These are phyloP conservation scores for Gloeopeniophorella convolvens DNA, from an alignment of 768 basidiomycete species.

Conservation along the genomic window DNA sequence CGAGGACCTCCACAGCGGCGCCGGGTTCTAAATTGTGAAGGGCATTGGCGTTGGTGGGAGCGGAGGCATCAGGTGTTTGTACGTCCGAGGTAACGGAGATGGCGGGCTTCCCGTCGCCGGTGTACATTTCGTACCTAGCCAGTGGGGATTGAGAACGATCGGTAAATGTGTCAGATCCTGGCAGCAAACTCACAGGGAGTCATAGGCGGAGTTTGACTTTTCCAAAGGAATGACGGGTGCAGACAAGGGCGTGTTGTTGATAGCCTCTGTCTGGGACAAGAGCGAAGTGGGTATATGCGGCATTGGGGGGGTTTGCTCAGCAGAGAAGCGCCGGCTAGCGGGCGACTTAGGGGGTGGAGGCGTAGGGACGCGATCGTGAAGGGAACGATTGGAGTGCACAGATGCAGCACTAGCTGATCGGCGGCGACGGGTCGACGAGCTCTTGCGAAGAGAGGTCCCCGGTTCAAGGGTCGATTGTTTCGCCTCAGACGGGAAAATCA, in stretches of 20 bases:
- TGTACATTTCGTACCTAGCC: slow-evolving; percentile 74
- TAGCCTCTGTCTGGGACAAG: slow-evolving; percentile 32
- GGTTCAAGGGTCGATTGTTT: slow-evolving; percentile 51
- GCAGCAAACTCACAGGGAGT: slow-evolving; percentile 59
- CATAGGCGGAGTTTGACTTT: slow-evolving; percentile 66
- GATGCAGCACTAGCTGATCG: slow-evolving; percentile 55
- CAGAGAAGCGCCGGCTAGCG: slow-evolving; percentile 53
- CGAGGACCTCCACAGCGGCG: slow-evolving; percentile 71
- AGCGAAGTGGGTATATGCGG: slow-evolving; percentile 55
- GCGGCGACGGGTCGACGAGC: slow-evolving; percentile 42
- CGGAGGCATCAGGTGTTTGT: slow-evolving; percentile 24
- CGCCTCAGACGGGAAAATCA: slow-evolving; percentile 70
- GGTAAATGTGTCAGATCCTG: slow-evolving; percentile 16
- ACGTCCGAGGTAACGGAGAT: slow-evolving; percentile 32
- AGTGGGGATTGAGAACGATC: slow-evolving; percentile 17
- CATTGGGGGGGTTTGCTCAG: slow-evolving; percentile 60
- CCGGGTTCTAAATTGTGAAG: slow-evolving; percentile 37
- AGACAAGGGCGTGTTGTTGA: slow-evolving; percentile 35
- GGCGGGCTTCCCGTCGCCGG: slow-evolving; percentile 45
- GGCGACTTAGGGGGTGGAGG: slow-evolving; percentile 71
- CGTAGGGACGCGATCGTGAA: slow-evolving; percentile 77
- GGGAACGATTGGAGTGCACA: slow-evolving; percentile 58
- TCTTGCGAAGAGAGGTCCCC: slow-evolving; percentile 21
- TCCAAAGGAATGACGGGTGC: slow-evolving; percentile 41
- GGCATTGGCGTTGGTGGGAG: slow-evolving; percentile 24